Evolutionary conservation across 306 rosid genomes (phyloP), one percentile per base, ranked within the genome.

Genomic region (Lagenaria siceraria): DNA sequence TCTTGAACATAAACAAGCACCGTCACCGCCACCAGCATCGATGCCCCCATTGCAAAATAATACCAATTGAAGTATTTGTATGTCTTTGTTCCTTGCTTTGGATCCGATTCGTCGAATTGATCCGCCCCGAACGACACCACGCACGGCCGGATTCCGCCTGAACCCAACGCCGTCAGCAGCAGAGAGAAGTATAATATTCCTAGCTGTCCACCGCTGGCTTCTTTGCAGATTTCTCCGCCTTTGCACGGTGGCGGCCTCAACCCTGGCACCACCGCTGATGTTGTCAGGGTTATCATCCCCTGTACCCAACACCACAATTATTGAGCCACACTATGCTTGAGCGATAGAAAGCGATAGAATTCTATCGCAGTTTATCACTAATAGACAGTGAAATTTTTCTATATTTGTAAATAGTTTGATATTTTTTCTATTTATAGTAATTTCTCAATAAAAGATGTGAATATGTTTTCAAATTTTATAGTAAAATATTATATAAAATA

Each of bases 61-160:
- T 96, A 92, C 97, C 97, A 96, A 25, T 96, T 96, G 93, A 96
- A 96, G 76, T 90, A 96, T 7, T 77, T 82, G 92, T 96, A 96
- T 53, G 92, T 96, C 81, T 78, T 96, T 14, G 88, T 89, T 73
- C 80, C 63, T 8, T 85, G 90, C 12, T 89, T 86, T 0, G 93
- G 88, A 78, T 95, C 99, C 19, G 84, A 54, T 18, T 89, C 97
- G 52, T 95, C 96, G 3, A 95, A 88, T 68, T 95, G 99, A 61
- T 95, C 99, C 0, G 99, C 99, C 31, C 99, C 99, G 74, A 96
- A 96, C 6, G 99, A 88, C 15, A 96, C 97, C 2, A 96, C 93
- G 8, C 99, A 96, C 74, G 99, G 99, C 52, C 99, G 97, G 88
- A 92, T 92, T 51, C 99, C 99, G 1, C 99, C 99, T 3, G 99